Conservation (phyloP, 176 grass and related monocot species). For the Pontederia crassipes region DNA sequence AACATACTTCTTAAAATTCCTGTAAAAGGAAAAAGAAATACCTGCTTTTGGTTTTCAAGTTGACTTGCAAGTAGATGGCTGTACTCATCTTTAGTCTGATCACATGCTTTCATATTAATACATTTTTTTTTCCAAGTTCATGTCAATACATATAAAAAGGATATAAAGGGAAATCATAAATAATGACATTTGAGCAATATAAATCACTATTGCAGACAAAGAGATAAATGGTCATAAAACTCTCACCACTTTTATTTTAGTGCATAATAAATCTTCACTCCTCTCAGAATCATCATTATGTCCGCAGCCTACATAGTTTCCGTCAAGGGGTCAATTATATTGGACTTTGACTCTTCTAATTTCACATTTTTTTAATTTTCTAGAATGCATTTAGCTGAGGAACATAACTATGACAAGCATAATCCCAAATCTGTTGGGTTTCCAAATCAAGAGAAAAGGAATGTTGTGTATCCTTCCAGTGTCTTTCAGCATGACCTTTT, state of each 20-base stretch:
- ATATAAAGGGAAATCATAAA: no score
- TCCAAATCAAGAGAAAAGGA: slow-evolving; percentile 89
- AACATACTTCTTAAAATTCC: no score
- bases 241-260: slow-evolving; percentile 64
- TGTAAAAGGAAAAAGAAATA: slow-evolving; percentile 18
- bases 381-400: slow-evolving; percentile 86
- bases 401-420: slow-evolving; percentile 86
- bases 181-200: no score
- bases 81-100: slow-evolving; percentile 87
- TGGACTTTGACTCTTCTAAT: slow-evolving; percentile 43
- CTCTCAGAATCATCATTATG: slow-evolving; percentile 52
- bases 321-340: slow-evolving; percentile 41
- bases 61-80: slow-evolving; percentile 69
- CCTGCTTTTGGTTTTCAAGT: slow-evolving; percentile 85
- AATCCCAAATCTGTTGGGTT: slow-evolving; percentile 89
- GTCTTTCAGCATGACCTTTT: slow-evolving; percentile 83
- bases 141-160: no score
- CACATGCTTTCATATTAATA: no score
- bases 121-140: no score
- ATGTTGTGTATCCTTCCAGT: slow-evolving; percentile 93
- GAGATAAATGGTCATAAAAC: not conserved
- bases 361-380: slow-evolving; percentile 59
- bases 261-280: slow-evolving; percentile 55
- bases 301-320: slow-evolving; percentile 25
- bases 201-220: no score